Evolutionary conservation across 2,329 filamentous ascomycete genomes (phyloP).

Genomic region (Didymella lethalis): DNA sequence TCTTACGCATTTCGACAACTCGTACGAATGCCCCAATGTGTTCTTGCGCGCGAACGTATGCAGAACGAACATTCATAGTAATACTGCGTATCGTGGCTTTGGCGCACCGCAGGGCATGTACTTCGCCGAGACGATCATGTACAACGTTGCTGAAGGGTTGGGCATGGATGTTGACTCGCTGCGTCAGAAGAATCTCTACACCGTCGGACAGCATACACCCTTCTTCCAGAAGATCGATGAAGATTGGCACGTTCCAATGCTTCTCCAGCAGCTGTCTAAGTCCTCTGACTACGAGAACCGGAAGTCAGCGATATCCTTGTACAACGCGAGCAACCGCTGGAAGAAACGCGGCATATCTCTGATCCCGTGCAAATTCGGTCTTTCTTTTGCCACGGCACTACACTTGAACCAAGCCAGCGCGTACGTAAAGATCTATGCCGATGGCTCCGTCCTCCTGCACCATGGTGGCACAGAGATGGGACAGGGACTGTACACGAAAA

Average conservation of each 20-base stretch:
- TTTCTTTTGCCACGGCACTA: slow-evolving; percentile 86
- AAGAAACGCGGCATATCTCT: slow-evolving; percentile 86
- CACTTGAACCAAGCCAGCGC: slow-evolving; percentile 96
- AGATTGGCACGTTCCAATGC: slow-evolving; percentile 93
- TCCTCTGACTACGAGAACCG: slow-evolving; percentile 76
- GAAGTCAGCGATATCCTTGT: slow-evolving; percentile 72
- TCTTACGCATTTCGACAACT: slow-evolving; percentile 85
- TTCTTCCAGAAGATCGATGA: slow-evolving; percentile 82
- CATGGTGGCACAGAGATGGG: slow-evolving; percentile 98
- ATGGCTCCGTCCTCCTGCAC: slow-evolving; percentile 88
- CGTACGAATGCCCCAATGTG: slow-evolving; percentile 86
- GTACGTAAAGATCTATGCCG: slow-evolving; percentile 93
- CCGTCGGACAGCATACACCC: slow-evolving; percentile 77
- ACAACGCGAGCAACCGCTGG: slow-evolving; percentile 87
- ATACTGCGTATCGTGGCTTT: slow-evolving; percentile 94
- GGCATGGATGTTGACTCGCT: slow-evolving; percentile 81
- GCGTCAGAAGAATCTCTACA: slow-evolving; percentile 85
- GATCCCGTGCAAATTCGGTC: slow-evolving; percentile 95
- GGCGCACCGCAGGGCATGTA: slow-evolving; percentile 96
- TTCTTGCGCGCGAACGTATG: slow-evolving; percentile 84
- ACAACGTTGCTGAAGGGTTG: slow-evolving; percentile 87
- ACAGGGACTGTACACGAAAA: slow-evolving; percentile 94
- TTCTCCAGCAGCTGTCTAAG: slow-evolving; percentile 83
- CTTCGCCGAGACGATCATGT: slow-evolving; percentile 86
- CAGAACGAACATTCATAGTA: slow-evolving; percentile 95